Conservation (phyloP, 1,284 basidiomycete species). For the Pterulicium gracile region DNA sequence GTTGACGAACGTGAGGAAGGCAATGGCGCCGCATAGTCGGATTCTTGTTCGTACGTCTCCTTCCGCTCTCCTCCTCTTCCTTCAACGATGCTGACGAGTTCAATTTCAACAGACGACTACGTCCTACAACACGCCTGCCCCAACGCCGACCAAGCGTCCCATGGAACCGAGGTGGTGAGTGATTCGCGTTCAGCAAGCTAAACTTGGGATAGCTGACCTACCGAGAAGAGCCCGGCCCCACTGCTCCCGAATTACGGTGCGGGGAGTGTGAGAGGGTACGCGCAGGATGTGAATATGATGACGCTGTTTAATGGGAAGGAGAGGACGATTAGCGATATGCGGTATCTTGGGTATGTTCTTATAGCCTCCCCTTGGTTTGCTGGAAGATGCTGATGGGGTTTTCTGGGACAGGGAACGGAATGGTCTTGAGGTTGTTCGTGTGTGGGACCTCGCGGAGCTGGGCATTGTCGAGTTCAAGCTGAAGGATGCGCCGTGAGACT, state of each 20-base stretch:
- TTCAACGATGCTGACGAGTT: neutral
- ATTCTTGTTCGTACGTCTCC: constrained; percentile 20
- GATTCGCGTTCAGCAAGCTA: neutral
- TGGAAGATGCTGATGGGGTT: neutral
- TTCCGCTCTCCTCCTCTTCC: neutral
- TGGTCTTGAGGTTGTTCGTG: constrained; percentile 9
- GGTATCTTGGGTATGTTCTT: neutral
- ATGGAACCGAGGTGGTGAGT: neutral
- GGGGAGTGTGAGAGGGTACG: constrained; percentile 20
- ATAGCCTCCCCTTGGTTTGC: neutral
- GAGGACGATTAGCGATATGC: constrained; percentile 15
- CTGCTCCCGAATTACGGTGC: constrained; percentile 26
- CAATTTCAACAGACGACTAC: constrained; percentile 12
- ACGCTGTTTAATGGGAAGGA: constrained; percentile 20
- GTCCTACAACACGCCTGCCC: constrained; percentile 12
- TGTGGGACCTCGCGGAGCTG: constrained; percentile 11
- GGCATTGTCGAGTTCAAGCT: constrained; percentile 9
- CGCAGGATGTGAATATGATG: constrained; percentile 24
- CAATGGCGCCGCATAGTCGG: constrained; percentile 18
- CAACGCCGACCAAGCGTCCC: constrained; percentile 9
- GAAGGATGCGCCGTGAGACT: no score
- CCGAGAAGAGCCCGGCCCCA: constrained; percentile 21
- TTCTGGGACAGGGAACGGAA: constrained; percentile 7
- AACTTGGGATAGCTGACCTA: constrained; percentile 1
- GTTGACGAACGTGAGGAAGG: constrained; percentile 18